Evolutionary conservation across 805 yeast genomes (phyloP), one percentile per base, ranked within the genome.

Genomic region (Isabelozyma gotoi): DNA sequence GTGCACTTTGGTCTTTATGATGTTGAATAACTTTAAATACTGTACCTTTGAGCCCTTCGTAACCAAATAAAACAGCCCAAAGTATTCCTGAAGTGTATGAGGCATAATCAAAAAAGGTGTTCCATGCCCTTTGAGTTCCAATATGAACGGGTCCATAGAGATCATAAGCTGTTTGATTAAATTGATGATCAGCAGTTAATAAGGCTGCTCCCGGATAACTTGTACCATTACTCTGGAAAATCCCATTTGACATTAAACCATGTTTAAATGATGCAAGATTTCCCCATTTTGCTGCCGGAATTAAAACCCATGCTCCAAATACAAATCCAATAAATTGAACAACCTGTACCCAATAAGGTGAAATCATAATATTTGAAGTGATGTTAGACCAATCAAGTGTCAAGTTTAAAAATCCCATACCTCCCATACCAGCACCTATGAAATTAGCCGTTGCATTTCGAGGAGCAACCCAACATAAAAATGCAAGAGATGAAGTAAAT

Each of bases 381-480:
- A 74, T 71, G 48, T 74, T 74, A 42, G 77, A 68, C 78, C 79
- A 74, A 46, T 74, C 78, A 16, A 74, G 57, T 1, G 77, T 59
- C 12, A 74, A 50, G 44, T 74, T 74, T 41, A 74, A 52, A 34
- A 74, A 52, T 4, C 78, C 78, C 61, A 73, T 63, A 2, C 78
- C 78, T 3, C 78, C 78, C 38, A 74, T 53, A 0, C 78, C 78
- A 7, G 75, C 66, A 5, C 78, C 78, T 12, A 73, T 47, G 44
- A 74, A 74, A 41, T 71, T 73, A 11, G 67, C 49, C 0, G 57
- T 55, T 7, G 53, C 47, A 46, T 65, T 74, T 24, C 55, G 37
- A 0, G 79, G 78, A 1, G 75, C 76, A 38, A 71, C 56, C 66
- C 73, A 74, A 49, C 78, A 74, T 17, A 74, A 55, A 3, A 72